These are phyloP conservation scores for Podospora pseudocomata DNA, from an alignment of 495 filamentous ascomycete genomes.

Conservation along the genomic window DNA sequence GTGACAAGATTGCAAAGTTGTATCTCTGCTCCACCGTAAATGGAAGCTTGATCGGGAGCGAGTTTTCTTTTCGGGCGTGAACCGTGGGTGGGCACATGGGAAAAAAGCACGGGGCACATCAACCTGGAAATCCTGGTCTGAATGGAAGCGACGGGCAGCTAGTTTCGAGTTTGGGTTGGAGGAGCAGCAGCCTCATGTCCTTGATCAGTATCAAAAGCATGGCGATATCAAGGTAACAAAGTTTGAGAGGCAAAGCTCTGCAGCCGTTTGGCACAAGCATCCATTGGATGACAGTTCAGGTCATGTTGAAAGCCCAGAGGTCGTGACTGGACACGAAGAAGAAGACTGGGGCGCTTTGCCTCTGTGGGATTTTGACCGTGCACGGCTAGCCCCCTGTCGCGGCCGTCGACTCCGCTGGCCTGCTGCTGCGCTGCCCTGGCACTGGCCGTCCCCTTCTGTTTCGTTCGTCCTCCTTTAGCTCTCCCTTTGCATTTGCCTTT, in stretches of 20 bases:
- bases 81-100: not conserved
- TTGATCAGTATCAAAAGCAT: too few species aligned
- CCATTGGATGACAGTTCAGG: not conserved
- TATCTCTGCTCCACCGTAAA: constrained; percentile 9
- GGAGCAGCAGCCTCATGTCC: too few species aligned
- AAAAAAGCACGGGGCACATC: constrained; percentile 3
- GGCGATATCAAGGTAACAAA: not conserved
- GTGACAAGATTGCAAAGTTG: constrained; percentile 29
- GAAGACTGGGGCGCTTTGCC: constrained; percentile 9
- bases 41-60: not conserved
- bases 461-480: constrained; percentile 24
- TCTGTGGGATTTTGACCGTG: constrained; percentile 15
- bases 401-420: constrained; percentile 16
- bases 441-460: not conserved
- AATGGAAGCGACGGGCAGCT: not conserved
- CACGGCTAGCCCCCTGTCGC: constrained; percentile 15
- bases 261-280: constrained; percentile 10
- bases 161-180: too few species aligned
- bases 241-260: constrained; percentile 15
- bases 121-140: not conserved
- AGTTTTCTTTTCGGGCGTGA: not conserved
- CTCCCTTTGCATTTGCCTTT: constrained; percentile 28
- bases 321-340: constrained; percentile 2
- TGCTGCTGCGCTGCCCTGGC: not conserved
- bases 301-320: constrained; percentile 9